Evolutionary conservation across 495 filamentous ascomycete genomes (phyloP).

Genomic region (Diplogelasinospora grovesii): DNA sequence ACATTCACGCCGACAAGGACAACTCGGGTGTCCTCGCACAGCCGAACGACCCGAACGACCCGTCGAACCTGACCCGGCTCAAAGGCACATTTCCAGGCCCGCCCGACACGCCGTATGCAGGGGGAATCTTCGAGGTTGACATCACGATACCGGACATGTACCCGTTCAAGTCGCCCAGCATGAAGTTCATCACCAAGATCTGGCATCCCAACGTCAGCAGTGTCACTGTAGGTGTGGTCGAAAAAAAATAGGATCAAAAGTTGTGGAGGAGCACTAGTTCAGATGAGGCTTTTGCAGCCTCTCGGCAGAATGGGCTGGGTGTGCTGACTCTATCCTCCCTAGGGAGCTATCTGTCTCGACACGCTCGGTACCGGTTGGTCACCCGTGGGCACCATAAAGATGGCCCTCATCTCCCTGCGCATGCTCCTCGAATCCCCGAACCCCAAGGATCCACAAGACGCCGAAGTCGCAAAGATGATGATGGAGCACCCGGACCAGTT

Average conservation of each 20-base stretch:
- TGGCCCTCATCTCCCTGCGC: conserved; percentile 85
- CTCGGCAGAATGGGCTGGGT: no score
- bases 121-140: conserved; percentile 75
- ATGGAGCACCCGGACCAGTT: conserved; percentile 72
- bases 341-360: conserved; percentile 98
- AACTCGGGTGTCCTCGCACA: conserved; percentile 66
- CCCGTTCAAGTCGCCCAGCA: conserved; percentile 84
- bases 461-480: conserved; percentile 90
- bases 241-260: neutral
- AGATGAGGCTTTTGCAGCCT: no score
- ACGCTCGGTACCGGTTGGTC: conserved; percentile 88
- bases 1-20: conserved; percentile 67
- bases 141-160: conserved; percentile 85
- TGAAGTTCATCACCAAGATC: conserved; percentile 91
- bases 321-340: conserved; percentile 5
- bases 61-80: conserved; percentile 72
- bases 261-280: neutral
- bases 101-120: conserved; percentile 90
- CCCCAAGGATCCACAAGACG: conserved; percentile 94
- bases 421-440: conserved; percentile 89
- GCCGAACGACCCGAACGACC: conserved; percentile 56
- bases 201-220: conserved; percentile 98
- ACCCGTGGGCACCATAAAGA: conserved; percentile 93
- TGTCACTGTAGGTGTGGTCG: conserved; percentile 85
- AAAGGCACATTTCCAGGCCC: conserved; percentile 80